Evolutionary conservation across 2,329 filamentous ascomycete species (phyloP).

Genomic region (Fusarium annulatum): DNA sequence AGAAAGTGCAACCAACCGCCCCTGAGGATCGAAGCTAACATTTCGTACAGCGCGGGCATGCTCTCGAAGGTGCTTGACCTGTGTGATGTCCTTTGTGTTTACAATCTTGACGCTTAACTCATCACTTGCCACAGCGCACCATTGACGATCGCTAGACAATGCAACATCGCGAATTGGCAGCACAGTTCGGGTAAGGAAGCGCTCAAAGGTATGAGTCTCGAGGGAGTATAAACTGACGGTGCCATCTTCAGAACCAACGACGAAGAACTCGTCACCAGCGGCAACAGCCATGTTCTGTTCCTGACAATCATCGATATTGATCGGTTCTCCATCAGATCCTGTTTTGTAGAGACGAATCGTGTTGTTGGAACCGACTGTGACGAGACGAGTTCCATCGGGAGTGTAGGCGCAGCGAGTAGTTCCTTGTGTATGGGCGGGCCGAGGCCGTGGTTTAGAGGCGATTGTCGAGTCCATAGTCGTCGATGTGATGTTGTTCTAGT

Average conservation of each 20-base stretch:
- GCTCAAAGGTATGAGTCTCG: conserved; percentile 77
- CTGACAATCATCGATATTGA: conserved; percentile 89
- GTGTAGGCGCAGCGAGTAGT: conserved; percentile 91
- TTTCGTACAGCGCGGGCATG: conserved; percentile 92
- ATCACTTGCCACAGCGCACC: conserved; percentile 96
- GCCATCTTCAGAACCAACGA: conserved; percentile 92
- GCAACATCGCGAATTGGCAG: conserved; percentile 88
- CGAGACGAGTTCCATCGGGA: conserved; percentile 83
- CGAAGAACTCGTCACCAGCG: conserved; percentile 82
- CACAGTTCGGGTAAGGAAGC: conserved; percentile 84
- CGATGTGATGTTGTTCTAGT: not conserved
- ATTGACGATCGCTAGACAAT: conserved; percentile 82
- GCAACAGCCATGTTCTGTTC: conserved; percentile 87
- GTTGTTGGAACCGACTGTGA: conserved; percentile 94
- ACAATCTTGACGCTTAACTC: conserved; percentile 93
- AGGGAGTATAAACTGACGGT: conserved; percentile 96
- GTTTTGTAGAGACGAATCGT: conserved; percentile 93
- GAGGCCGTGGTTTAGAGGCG: conserved; percentile 64
- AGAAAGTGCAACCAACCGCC: conserved; percentile 80
- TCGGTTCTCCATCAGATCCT: conserved; percentile 90
- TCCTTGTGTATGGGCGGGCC: conserved; percentile 84
- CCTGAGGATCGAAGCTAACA: conserved; percentile 85
- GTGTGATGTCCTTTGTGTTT: conserved; percentile 79
- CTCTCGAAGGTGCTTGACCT: conserved; percentile 82
- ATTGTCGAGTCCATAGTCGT: conserved; percentile 49